These are phyloP conservation scores for Fusarium annulatum DNA, from an alignment of 2,329 filamentous ascomycete species.

Conservation along the genomic window DNA sequence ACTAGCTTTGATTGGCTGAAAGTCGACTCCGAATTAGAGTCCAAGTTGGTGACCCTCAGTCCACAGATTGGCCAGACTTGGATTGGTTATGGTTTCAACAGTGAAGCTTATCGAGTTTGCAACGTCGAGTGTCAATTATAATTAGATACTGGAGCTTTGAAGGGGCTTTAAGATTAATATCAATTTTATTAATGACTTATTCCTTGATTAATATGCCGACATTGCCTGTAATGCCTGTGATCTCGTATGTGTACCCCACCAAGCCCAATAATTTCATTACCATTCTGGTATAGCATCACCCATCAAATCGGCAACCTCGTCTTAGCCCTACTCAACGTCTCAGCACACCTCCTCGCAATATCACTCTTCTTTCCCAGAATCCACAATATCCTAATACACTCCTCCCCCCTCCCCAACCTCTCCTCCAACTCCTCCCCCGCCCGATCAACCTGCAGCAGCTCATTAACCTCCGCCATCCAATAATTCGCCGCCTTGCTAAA, in stretches of 20 bases:
- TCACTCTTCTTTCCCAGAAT: slow-evolving; percentile 66
- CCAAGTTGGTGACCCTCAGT: rapidly evolving
- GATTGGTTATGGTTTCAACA: neutral
- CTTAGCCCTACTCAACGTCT: slow-evolving; percentile 21
- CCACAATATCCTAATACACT: slow-evolving; percentile 64
- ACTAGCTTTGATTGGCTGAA: neutral
- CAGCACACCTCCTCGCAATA: slow-evolving; percentile 47
- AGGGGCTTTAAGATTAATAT: too few species aligned
- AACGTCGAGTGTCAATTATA: neutral
- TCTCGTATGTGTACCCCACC: neutral
- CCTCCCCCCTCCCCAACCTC: slow-evolving; percentile 53
- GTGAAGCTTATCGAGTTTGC: neutral
- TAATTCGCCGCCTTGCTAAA: slow-evolving; percentile 59
- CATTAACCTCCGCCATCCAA: slow-evolving; percentile 49
- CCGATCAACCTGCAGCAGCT: slow-evolving; percentile 34
- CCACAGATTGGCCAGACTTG: neutral
- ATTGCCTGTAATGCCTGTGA: neutral
- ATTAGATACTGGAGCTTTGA: too few species aligned
- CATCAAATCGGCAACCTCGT: neutral
- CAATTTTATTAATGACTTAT: neutral
- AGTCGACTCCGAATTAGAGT: rapidly evolving
- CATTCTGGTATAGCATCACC: too few species aligned
- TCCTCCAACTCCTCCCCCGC: slow-evolving; percentile 42
- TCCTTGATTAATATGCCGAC: neutral
- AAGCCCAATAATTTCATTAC: neutral